Base-by-base conservation (phyloP, 805 yeast species). In the Osmozyma mogii region DNA sequence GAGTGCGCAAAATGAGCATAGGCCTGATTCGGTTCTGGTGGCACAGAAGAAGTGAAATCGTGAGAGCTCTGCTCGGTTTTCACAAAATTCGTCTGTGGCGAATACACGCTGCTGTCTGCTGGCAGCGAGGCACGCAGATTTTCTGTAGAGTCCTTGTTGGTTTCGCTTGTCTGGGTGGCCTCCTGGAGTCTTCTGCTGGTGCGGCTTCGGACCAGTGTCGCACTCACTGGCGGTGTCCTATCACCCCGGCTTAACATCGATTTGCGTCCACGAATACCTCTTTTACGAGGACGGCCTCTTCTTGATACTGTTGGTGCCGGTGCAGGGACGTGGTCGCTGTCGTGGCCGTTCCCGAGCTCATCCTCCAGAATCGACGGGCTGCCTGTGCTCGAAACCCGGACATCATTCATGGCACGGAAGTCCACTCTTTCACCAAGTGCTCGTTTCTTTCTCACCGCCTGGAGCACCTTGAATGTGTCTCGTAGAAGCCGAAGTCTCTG, bases 381-480 rank as follows among this genome's bases (percentile, higher is more conserved):
- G n/a, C 32, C 34, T 4, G 31, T 32, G 5, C 34, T 33, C 10
- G 38, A 28, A n/a, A 28, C 25, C 15, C 24, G 20, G 11, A 31
- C 28, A 8, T 39, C 45, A 19, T 31, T 30, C 9, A 30, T 26
- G 9, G 33, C 27, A 6, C 33, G 36, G 34, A 42, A 42, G 26
- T 42, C 46, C 12, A 37, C 46, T 13, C 37, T 31, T 10, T 35
- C 35, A 24, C 46, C 46, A 40, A 40, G 30, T 29, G 34, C 26
- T 19, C 40, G 37, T 20, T 40, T 37, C 20, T 40, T 42, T 31
- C 44, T 41, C 24, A 40, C 46, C 16, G 35, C 30, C 32, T 42
- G 44, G 22, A 42, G 30, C 31, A 42, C 44, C 22, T 38, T 40
- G 34, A 28, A 40, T 9, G 44, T 38, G 25, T 42, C 46, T 12